Evolutionary conservation across 208 protist genomes (phyloP).

Genomic region (Leishmania lainsoni): DNA sequence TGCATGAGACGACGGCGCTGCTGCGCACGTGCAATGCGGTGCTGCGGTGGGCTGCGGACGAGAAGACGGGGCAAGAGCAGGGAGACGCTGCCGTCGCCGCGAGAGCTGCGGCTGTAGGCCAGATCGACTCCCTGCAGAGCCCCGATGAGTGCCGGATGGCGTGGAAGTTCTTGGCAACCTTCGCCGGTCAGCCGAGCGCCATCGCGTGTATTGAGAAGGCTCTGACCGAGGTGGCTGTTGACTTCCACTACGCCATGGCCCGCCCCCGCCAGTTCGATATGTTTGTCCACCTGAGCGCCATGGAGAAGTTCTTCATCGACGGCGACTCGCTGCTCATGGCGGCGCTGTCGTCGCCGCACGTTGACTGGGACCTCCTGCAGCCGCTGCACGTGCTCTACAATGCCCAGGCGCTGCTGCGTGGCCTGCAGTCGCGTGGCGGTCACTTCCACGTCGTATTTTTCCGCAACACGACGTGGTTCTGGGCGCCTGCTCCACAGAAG

Average conservation of each 20-base stretch:
- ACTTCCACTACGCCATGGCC: slow-evolving; percentile 81
- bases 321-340: slow-evolving; percentile 90
- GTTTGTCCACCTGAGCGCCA: slow-evolving; percentile 88
- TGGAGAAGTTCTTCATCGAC: slow-evolving; percentile 93
- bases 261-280: slow-evolving; percentile 89
- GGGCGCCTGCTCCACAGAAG: slow-evolving; percentile 75
- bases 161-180: slow-evolving; percentile 79
- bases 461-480: slow-evolving; percentile 70
- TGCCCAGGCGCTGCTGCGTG: slow-evolving; percentile 75
- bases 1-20: slow-evolving; percentile 35
- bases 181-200: slow-evolving; percentile 25
- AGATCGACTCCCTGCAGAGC: slow-evolving; percentile 46
- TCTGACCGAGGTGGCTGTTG: slow-evolving; percentile 50
- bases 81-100: slow-evolving; percentile 30
- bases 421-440: slow-evolving; percentile 71
- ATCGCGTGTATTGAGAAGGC: slow-evolving; percentile 47
- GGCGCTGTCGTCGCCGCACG: slow-evolving; percentile 67
- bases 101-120: slow-evolving; percentile 23
- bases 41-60: slow-evolving; percentile 34
- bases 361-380: slow-evolving; percentile 91
- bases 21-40: slow-evolving; percentile 34
- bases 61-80: not conserved
- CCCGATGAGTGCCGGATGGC: slow-evolving; percentile 72
- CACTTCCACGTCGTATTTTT: slow-evolving; percentile 91
- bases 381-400: slow-evolving; percentile 88